A percentile compares a stretch with the other conserved stretches of the same genome.
phyloP scores from a whole-genome alignment of 345 rosid species.

The Kandelia obovata region DNA sequence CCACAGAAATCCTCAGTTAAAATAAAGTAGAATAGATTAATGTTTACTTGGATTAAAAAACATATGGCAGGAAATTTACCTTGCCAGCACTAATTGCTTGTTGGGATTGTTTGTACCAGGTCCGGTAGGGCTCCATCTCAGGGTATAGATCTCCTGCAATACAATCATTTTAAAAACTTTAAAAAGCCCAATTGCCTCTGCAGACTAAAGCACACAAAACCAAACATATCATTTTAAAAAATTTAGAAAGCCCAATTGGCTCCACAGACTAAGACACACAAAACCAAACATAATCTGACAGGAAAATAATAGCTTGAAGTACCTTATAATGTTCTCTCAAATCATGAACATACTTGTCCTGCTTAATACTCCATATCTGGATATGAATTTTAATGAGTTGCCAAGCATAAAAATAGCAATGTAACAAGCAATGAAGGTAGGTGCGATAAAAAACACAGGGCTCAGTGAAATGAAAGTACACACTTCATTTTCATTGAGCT shows the following conservation, averaged over 20 bases:
- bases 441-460: not conserved
- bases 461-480: not conserved
- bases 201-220: too few relatives aligned
- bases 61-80: constrained; percentile 36
- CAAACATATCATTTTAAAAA: not conserved
- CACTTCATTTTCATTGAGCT: not conserved
- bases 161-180: not conserved
- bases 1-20: not conserved
- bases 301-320: not conserved
- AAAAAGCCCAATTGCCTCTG: not conserved
- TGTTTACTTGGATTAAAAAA: not conserved
- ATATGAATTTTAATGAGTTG: constrained; percentile 2
- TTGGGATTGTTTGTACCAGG: constrained; percentile 90
- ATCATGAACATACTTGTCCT: constrained; percentile 73
- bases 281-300: not conserved
- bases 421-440: not conserved
- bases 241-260: not conserved
- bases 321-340: constrained; percentile 43
- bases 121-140: constrained; percentile 98
- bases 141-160: constrained; percentile 80
- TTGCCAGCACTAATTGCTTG: constrained; percentile 77
- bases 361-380: constrained; percentile 81
- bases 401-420: not conserved
- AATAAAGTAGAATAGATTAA: not conserved
- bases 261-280: too few relatives aligned